phyloP scores from a whole-genome alignment of 2,329 filamentous ascomycete genomes.

The Achaetomium macrosporum region DNA sequence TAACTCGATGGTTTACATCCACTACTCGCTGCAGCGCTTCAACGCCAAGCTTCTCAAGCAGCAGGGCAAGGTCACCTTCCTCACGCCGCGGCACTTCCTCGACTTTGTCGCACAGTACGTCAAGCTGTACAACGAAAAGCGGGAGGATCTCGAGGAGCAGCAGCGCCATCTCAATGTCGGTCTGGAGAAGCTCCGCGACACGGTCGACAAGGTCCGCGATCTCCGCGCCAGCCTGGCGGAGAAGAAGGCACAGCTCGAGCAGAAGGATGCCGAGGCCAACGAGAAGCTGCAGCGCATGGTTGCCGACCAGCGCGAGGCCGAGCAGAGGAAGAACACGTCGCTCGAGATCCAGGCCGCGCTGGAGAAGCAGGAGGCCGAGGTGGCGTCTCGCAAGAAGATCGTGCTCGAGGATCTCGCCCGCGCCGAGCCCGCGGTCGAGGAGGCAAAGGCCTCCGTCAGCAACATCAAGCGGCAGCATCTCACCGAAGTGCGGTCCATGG shows the following conservation, averaged over 20 bases:
- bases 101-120: constrained; percentile 98
- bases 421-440: constrained; percentile 86
- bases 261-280: constrained; percentile 91
- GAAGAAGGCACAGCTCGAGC: constrained; percentile 89
- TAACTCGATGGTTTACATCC: constrained; percentile 98
- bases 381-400: constrained; percentile 74
- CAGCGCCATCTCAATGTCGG: constrained; percentile 97
- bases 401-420: constrained; percentile 82
- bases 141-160: constrained; percentile 96
- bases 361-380: constrained; percentile 83
- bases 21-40: constrained; percentile 88
- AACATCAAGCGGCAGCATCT: constrained; percentile 98
- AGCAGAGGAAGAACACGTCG: constrained; percentile 82
- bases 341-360: constrained; percentile 82
- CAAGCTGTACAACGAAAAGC: constrained; percentile 95
- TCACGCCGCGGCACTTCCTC: constrained; percentile 93
- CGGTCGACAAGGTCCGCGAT: constrained; percentile 93
- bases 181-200: constrained; percentile 93
- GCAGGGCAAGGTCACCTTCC: constrained; percentile 85
- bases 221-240: constrained; percentile 83
- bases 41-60: constrained; percentile 85
- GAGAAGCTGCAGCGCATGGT: constrained; percentile 98
- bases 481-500: constrained; percentile 96
- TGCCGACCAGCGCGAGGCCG: constrained; percentile 88
- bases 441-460: constrained; percentile 92